Base-by-base conservation (phyloP, 2,329 filamentous ascomycete species). In the Colletotrichum tropicicola region DNA sequence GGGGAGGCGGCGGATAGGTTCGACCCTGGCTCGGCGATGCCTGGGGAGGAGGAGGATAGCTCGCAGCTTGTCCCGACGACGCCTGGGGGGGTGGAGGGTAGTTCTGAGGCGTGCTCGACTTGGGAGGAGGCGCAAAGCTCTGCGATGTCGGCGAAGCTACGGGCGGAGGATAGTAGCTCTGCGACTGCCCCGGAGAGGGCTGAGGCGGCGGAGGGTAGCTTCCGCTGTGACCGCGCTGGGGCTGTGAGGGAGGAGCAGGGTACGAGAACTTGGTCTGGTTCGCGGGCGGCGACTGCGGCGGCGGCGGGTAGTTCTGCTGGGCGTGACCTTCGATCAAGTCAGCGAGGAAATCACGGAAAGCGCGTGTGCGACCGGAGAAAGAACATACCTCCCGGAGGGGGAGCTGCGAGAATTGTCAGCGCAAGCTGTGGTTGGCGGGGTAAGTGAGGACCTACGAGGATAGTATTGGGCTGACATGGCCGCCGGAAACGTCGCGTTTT, bases 271-370 rank as follows among this genome's bases (percentile, higher is more conserved):
- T 80, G 21, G 79, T 75, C 67, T 79, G 78, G 71, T 77, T 78
- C 43, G 81, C 79, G 3, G 83, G 82, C 51, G 82, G 79, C 21
- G 83, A 85, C 5, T 78, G 80, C 28, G 83, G 82, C 17, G 82
- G 82, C 49, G 78, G 77, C 47, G 81, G 81, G 69, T 83, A 84
- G 66, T 77, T 79, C 52, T 79, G 79, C 64, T 80, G 68, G 8
- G 65, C 15, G 21, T 59, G 45, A 17, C 60, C 57, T 59, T 66
- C 5, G 0, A 1, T 59, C 21, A 61, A 61, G 65, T 66, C 39
- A 66, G 52, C 25, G 12, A 32, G n/a, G 62, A 59, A 3, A 6
- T 10, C 23, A 15, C 25, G 25, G 5, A 8, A 57, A 21, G 8
- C 3, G 9, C n/a, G 3, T 4, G 3, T 13, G 8, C 21, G 12